Conservation (phyloP, 1,139 yeast species). For the Yamadazyma epiphylla region DNA sequence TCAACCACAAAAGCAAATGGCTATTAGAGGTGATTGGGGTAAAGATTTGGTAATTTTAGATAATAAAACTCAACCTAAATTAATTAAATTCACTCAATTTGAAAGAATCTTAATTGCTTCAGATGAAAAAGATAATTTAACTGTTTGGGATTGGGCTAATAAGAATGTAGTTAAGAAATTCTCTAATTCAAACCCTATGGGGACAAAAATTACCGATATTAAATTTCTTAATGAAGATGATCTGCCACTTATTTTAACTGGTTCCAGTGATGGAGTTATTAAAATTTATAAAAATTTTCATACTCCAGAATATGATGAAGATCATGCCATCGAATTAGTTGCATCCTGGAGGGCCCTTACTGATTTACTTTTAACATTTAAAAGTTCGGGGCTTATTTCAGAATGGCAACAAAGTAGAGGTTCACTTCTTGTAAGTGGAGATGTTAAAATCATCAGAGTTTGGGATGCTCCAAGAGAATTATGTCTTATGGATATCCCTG, state of each 20-base stretch:
- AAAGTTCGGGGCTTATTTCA: conserved; percentile 78
- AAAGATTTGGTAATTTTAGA: conserved; percentile 58
- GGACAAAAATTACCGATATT: conserved; percentile 83
- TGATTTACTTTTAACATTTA: conserved; percentile 74
- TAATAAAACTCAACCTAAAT: conserved; percentile 75
- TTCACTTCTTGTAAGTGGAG: conserved; percentile 87
- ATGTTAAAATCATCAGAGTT: conserved; percentile 81
- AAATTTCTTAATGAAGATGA: conserved; percentile 92
- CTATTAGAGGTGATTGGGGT: conserved; percentile 86
- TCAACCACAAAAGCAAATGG: conserved; percentile 82
- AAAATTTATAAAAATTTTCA: conserved; percentile 80
- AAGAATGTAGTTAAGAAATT: conserved; percentile 59
- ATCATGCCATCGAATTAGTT: conserved; percentile 51
- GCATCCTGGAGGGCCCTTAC: conserved; percentile 94
- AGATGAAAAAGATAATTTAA: conserved; percentile 79
- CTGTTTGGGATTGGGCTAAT: conserved; percentile 87
- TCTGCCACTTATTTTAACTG: conserved; percentile 75
- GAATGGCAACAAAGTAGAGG: conserved; percentile 99
- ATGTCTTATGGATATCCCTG: conserved; percentile 84
- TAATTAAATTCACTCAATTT: conserved; percentile 82
- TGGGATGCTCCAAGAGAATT: conserved; percentile 98
- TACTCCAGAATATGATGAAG: conserved; percentile 26
- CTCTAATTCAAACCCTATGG: conserved; percentile 81
- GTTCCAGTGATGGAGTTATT: conserved; percentile 91
- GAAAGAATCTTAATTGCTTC: conserved; percentile 79